A percentile compares a stretch with the other conserved stretches of the same genome.
Evolutionary conservation across 2,329 filamentous ascomycete genomes (phyloP).

Genomic region (Fusarium sp.): DNA sequence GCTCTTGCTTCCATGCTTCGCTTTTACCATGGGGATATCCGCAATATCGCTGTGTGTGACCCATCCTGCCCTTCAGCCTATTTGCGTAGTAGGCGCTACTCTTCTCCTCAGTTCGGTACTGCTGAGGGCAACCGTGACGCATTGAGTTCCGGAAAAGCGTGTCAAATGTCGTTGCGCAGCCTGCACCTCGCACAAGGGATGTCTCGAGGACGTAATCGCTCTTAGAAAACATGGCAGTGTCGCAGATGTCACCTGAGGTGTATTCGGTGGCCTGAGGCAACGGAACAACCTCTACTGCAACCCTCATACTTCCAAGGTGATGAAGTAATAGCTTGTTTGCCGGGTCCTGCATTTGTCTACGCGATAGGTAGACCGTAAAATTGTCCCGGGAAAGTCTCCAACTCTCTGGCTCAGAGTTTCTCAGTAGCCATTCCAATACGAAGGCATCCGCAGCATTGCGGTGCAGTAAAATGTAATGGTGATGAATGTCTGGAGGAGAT

Average conservation of each 20-base stretch:
- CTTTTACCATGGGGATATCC: neutral
- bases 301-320: neutral
- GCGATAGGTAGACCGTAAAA: neutral
- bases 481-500: neutral
- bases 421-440: neutral
- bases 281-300: neutral
- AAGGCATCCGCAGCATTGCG: neutral
- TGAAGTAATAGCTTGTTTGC: neutral
- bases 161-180: neutral
- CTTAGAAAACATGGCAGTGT: neutral
- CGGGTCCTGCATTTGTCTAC: neutral
- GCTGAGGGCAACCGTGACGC: neutral
- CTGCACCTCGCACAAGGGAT: neutral
- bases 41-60: neutral
- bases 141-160: neutral
- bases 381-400: neutral
- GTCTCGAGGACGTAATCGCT: conserved; percentile 1
- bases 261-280: neutral
- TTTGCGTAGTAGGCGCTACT: neutral
- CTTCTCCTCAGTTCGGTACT: neutral
- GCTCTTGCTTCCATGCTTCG: neutral
- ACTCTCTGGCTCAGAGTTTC: neutral
- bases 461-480: neutral
- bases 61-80: neutral
- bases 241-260: neutral